These are phyloP conservation scores for Cladophialophora exuberans DNA, from an alignment of 2,329 filamentous ascomycete species.

Conservation along the genomic window DNA sequence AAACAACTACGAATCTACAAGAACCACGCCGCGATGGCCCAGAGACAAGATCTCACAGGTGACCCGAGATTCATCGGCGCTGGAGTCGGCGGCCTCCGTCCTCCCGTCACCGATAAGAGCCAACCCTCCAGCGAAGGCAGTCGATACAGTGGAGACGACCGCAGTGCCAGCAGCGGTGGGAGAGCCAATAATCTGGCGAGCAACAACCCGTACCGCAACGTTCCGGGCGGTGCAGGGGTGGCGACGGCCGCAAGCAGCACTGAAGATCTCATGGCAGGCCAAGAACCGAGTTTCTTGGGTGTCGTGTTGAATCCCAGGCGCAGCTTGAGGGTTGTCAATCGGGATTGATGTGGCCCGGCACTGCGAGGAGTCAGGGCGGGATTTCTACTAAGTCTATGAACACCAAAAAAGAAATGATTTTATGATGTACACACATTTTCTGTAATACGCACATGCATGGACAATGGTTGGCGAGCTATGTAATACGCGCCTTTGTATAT, in stretches of 20 bases:
- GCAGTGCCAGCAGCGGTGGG: slow-evolving; percentile 28
- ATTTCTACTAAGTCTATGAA: slow-evolving; percentile 8
- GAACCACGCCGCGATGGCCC: slow-evolving; percentile 67
- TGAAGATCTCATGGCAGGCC: slow-evolving; percentile 63
- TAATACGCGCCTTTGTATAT: not conserved
- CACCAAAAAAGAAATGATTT: not conserved
- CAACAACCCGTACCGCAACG: slow-evolving; percentile 28
- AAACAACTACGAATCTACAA: slow-evolving; percentile 72
- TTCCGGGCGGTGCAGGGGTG: slow-evolving; percentile 37
- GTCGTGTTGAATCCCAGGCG: slow-evolving; percentile 69
- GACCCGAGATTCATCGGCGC: slow-evolving; percentile 36
- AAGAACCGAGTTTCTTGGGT: slow-evolving; percentile 73
- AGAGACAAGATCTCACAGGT: slow-evolving; percentile 57
- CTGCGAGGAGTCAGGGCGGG: not conserved
- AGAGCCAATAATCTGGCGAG: slow-evolving; percentile 38
- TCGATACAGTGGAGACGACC: slow-evolving; percentile 29
- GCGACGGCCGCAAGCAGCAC: slow-evolving; percentile 53
- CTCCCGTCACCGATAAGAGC: slow-evolving; percentile 24
- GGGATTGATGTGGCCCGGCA: slow-evolving; percentile 43
- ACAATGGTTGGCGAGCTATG: not conserved
- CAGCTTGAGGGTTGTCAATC: slow-evolving; percentile 70
- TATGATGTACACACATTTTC: slow-evolving; percentile 2
- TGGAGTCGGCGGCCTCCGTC: slow-evolving; percentile 9
- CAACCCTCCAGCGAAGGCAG: slow-evolving; percentile 24
- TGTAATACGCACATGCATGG: slow-evolving; percentile 4